Conservation (phyloP, 2,329 filamentous ascomycete genomes). For the Penicillium sp. region DNA sequence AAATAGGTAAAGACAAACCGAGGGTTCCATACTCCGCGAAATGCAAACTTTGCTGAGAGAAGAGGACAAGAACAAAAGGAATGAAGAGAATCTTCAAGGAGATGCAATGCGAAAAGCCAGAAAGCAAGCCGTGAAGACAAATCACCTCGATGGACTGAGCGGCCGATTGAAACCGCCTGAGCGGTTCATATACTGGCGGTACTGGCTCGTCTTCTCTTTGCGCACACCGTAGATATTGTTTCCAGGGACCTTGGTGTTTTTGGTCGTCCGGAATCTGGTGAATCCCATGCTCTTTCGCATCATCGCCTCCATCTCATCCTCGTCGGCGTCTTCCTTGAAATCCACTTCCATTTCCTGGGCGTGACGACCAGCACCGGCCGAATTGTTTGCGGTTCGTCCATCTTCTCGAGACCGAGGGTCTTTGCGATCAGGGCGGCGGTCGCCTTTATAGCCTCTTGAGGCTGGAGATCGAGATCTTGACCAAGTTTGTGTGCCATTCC, state of each 20-base stretch:
- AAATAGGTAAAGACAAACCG: slow-evolving; percentile 14
- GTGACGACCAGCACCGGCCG: slow-evolving; percentile 23
- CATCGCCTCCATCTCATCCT: slow-evolving; percentile 68
- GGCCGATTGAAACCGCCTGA: slow-evolving; percentile 53
- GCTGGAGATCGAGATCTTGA: slow-evolving; percentile 32
- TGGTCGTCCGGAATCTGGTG: slow-evolving; percentile 79
- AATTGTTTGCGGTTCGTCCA: slow-evolving; percentile 27
- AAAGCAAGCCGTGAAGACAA: neutral
- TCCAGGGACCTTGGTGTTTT: slow-evolving; percentile 83
- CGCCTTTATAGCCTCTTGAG: slow-evolving; percentile 35
- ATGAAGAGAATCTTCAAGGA: neutral
- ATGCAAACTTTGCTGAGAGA: slow-evolving; percentile 31
- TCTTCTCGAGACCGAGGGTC: slow-evolving; percentile 27
- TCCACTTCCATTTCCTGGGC: slow-evolving; percentile 40
- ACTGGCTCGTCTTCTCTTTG: slow-evolving; percentile 93
- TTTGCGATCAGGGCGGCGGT: slow-evolving; percentile 35
- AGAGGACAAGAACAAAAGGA: slow-evolving; percentile 7
- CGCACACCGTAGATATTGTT: slow-evolving; percentile 81
- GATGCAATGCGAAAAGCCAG: neutral
- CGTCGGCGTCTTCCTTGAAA: slow-evolving; percentile 53
- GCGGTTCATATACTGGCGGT: slow-evolving; percentile 87
- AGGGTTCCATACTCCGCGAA: slow-evolving; percentile 30
- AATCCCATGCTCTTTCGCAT: slow-evolving; percentile 94
- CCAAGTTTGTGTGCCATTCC: slow-evolving; percentile 38
- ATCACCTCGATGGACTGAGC: slow-evolving; percentile 48